Base-by-base conservation (phyloP, 2,329 filamentous ascomycete genomes). In the Aschersonia sp. region DNA sequence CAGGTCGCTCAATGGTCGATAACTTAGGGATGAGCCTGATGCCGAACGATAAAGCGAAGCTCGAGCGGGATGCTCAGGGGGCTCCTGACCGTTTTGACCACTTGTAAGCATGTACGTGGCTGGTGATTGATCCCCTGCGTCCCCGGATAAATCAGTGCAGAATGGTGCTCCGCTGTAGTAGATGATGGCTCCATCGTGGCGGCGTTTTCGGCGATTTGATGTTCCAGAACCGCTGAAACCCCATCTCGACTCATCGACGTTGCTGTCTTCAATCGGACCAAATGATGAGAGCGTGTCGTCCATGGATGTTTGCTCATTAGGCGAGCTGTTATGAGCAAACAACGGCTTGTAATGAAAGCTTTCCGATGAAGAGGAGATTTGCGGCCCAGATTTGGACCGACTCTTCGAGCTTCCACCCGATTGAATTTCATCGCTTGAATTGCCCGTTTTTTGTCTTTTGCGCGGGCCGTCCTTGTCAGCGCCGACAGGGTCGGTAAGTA, bases 91-190 rank as follows among this genome's bases (percentile, higher is more conserved):
- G 39, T 65, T 65, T 47, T 67, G 64, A 1, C 64, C 67, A 8
- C 66, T 66, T n/a, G 69, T 70, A 4, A 68, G 65, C 62, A 73
- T 63, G 49, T 75, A 68, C 1, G 73, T 71, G 2, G 69, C 60
- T 1, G 71, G 69, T 0, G 69, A 72, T 1, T 62, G 51, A 29
- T 72, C 70, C 2, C 70, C 71, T 9, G 68, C 68, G 55, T 88
- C 83, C 2, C 82, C 81, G 12, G 81, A 85, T 4, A 92, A 65
- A 60, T 94, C 87, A 1, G 81, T 88, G 60, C 81, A 92, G 60
- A 92, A 94, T 0, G 77, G 78, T 1, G 83, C 83, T 30, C 83
- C 85, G 51, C 76, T 86, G 60, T 90, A 94, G 58, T 89, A 94
- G 14, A 90, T 87, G 54, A 94, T 83, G 1, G 84, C 80, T 7